Evolutionary conservation across 768 basidiomycete species (phyloP), one percentile per base, ranked within the genome.

Genomic region (Antrodiella citrinella): DNA sequence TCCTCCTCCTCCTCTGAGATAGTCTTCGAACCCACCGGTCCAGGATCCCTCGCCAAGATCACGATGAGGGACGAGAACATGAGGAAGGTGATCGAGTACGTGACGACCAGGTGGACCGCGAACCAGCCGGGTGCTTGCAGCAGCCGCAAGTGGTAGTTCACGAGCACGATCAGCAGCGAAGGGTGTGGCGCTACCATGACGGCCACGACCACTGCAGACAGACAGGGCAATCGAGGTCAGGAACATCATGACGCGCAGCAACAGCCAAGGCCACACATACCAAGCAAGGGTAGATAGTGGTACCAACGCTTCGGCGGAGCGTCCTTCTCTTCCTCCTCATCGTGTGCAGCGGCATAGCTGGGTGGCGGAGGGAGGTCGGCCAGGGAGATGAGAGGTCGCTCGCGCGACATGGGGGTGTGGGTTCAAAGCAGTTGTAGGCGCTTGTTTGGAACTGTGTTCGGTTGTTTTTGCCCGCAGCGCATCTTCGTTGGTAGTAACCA

Each of bases 171-270:
- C 12, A 90, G 67, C 58, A 82, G 67, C 4, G 88, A 89, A 1
- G 86, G 86, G 30, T 89, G 89, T 7, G 88, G 87, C 5, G 77
- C 75, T 3, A 89, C 62, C 47, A 90, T 76, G 38, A 88, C 63
- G 20, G 73, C 47, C 22, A 89, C 58, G 13, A 78, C 64, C 13
- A 65, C 80, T 80, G 30, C 30, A 35, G n/a, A n/a, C n/a, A n/a
- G n/a, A n/a, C n/a, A n/a, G 52, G 15, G 9, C 15, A 15, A 18
- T 10, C 18, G 15, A 47, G 21, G 26, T 55, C 9, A 21, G 22
- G 12, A 40, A 25, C 60, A 70, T 69, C 48, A 12, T 50, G 21
- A 43, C 41, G 41, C 41, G 24, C 12, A 19, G 26, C 2, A 10
- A 21, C n/a, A n/a, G n/a, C n/a, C n/a, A n/a, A n/a, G n/a, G n/a